Conservation (phyloP, 768 basidiomycete genomes). For the Suillus cothurnatus region DNA sequence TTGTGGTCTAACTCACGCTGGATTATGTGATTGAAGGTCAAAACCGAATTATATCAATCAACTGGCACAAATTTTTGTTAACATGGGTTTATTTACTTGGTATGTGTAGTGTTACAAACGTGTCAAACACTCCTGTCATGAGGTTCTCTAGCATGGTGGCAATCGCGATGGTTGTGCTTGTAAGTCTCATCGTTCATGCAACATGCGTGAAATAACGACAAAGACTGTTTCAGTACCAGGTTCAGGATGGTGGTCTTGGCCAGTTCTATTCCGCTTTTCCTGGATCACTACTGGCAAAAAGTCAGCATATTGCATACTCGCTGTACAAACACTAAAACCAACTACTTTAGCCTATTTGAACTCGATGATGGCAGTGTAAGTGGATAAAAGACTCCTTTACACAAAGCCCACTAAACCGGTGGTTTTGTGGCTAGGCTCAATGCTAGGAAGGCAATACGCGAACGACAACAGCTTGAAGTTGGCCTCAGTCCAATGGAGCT, state of each 20-base stretch:
- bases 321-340: not conserved
- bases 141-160: conserved; percentile 14
- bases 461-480: conserved; percentile 8
- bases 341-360: conserved; percentile 21
- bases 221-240: conserved; percentile 15
- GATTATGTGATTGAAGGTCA: not conserved
- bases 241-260: conserved; percentile 7
- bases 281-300: conserved; percentile 18
- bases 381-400: not conserved
- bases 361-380: conserved; percentile 30
- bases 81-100: conserved; percentile 24
- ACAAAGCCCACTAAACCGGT: not conserved
- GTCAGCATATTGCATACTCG: conserved; percentile 10
- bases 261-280: conserved; percentile 17
- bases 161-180: conserved; percentile 14
- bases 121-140: not conserved
- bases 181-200: conserved; percentile 3
- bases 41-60: conserved; percentile 14
- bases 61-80: conserved; percentile 17
- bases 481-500: conserved; percentile 13
- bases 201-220: not conserved
- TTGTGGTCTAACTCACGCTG: conserved; percentile 2
- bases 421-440: conserved; percentile 6
- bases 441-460: conserved; percentile 19
- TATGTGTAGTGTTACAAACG: conserved; percentile 9